These are phyloP conservation scores for Vicia faba DNA, from an alignment of 306 rosid genomes.

Conservation along the genomic window DNA sequence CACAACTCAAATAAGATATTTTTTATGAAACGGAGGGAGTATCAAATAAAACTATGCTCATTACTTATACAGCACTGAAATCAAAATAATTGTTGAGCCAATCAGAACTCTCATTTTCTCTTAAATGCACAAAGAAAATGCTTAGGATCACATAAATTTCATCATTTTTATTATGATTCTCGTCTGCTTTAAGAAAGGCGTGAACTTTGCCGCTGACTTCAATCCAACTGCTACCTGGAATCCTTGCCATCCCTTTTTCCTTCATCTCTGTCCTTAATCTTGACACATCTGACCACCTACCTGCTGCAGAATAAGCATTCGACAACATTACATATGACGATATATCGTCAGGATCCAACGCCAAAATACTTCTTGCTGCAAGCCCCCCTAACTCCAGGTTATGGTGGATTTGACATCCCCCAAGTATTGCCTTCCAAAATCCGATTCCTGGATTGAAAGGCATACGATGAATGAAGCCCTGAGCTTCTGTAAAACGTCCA, in stretches of 20 bases:
- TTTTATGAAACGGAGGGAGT: too few species aligned
- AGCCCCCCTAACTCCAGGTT: conserved; percentile 69
- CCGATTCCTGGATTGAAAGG: conserved; percentile 84
- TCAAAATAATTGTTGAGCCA: conserved; percentile 35
- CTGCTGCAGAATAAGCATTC: conserved; percentile 86
- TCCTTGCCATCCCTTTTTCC: conserved; percentile 75
- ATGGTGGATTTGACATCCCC: conserved; percentile 88
- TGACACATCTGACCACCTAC: conserved; percentile 72
- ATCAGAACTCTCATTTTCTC: conserved; percentile 51
- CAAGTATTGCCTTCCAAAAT: conserved; percentile 94
- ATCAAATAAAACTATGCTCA: conserved; percentile 3
- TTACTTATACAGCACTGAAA: conserved; percentile 30
- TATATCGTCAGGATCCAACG: conserved; percentile 79
- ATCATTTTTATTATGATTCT: conserved; percentile 52
- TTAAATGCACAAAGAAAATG: conserved; percentile 47
- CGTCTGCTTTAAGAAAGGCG: conserved; percentile 63
- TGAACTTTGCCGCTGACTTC: conserved; percentile 66
- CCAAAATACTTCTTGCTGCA: conserved; percentile 65
- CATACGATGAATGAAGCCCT: conserved; percentile 55
- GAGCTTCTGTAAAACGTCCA: conserved; percentile 66
- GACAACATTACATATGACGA: conserved; percentile 89
- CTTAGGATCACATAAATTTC: conserved; percentile 53
- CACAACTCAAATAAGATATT: too few species aligned
- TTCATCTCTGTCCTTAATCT: conserved; percentile 69
- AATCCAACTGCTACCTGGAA: conserved; percentile 95